A percentile compares a stretch with the other conserved stretches of the same genome.
Conservation (phyloP, 2,329 filamentous ascomycete species). For the Arachnopeziza araneosa region DNA sequence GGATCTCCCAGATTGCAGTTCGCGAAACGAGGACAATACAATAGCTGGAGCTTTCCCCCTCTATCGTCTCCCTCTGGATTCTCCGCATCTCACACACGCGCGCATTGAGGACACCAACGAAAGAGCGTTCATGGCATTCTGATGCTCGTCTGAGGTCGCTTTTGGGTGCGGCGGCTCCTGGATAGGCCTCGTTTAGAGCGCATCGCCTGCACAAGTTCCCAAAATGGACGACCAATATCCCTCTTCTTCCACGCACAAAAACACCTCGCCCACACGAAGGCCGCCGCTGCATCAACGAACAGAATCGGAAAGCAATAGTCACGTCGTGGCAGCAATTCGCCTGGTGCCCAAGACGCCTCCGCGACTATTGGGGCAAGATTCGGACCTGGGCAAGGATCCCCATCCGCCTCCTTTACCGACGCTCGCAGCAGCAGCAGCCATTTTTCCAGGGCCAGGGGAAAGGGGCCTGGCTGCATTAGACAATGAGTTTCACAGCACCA, state of each 20-base stretch:
- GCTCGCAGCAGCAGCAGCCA: conserved; percentile 14
- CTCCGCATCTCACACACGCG: neutral
- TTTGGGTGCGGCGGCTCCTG: neutral
- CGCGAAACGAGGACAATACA: neutral
- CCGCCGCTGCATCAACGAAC: conserved; percentile 3
- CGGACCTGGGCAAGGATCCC: neutral
- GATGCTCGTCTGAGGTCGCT: neutral
- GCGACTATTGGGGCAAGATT: conserved; percentile 7
- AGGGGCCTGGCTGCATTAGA: conserved; percentile 19
- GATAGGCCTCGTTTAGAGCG: neutral
- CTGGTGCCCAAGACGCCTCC: conserved; percentile 18
- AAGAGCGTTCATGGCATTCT: neutral
- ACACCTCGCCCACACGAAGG: neutral
- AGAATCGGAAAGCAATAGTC: conserved; percentile 8
- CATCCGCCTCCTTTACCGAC: conserved; percentile 26
- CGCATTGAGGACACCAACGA: neutral
- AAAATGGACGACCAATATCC: neutral
- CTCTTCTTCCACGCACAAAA: neutral
- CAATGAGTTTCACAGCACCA: conserved; percentile 23
- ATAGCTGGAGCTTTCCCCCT: neutral
- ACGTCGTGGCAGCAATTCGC: conserved; percentile 12
- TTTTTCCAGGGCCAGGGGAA: neutral
- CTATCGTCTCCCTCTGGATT: neutral
- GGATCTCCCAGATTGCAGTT: neutral
- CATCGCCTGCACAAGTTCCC: neutral